Conservation (phyloP, 78 protist species). For the Pelomyxa schiedti region DNA sequence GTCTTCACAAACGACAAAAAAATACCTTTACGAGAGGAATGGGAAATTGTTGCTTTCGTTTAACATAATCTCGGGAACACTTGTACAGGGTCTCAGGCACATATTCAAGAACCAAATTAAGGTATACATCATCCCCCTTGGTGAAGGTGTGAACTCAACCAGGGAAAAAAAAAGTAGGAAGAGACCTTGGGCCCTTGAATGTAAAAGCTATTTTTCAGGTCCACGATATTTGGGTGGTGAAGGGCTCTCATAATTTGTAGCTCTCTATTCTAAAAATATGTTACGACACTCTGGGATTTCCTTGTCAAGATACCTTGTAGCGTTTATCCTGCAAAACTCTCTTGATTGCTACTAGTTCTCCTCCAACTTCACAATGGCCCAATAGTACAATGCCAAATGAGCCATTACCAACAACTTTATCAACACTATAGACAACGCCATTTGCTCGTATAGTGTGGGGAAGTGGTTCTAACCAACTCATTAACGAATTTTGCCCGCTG, state of each 20-base stretch:
- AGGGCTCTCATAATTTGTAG: constrained; percentile 91
- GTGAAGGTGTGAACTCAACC: too few species aligned
- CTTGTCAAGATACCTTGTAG: constrained; percentile 84
- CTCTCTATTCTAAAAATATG: constrained; percentile 83
- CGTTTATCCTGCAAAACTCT: constrained; percentile 94
- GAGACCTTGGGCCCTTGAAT: constrained; percentile 66
- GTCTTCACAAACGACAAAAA: background rate
- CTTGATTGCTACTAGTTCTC: constrained; percentile 94
- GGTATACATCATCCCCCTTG: constrained; percentile 83
- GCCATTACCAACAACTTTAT: constrained; percentile 90
- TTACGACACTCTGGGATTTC: background rate
- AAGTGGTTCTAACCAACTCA: too few species aligned
- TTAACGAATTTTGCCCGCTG: too few species aligned
- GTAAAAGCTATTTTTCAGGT: constrained; percentile 77
- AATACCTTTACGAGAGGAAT: constrained; percentile 68
- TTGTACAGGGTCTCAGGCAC: constrained; percentile 94
- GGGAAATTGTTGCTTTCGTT: constrained; percentile 71
- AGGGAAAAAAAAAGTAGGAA: background rate
- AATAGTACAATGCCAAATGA: constrained; percentile 95
- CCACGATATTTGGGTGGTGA: constrained; percentile 83
- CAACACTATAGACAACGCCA: constrained; percentile 50
- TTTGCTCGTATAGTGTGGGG: constrained; percentile 43
- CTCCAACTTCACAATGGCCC: constrained; percentile 60
- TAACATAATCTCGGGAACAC: constrained; percentile 58
- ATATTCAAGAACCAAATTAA: constrained; percentile 96